Conservation (phyloP, 2,329 filamentous ascomycete species). For the Colletotrichum nymphaeae region DNA sequence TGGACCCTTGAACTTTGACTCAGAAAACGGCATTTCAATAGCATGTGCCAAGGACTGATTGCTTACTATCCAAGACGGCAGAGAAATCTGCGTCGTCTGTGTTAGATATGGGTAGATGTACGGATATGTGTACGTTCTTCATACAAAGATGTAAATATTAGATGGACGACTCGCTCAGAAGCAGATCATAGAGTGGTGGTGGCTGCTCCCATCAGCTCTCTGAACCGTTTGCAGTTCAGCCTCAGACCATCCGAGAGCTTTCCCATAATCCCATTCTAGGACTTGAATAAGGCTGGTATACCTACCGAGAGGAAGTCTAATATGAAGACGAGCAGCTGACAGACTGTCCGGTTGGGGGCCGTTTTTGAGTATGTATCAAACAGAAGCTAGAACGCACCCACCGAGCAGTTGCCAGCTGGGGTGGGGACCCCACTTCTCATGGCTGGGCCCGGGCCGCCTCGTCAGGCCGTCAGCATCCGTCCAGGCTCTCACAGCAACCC, state of each 20-base stretch:
- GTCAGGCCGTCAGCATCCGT: constrained; percentile 7
- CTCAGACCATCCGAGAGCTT: neutral
- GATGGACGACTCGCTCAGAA: neutral
- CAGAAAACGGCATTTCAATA: neutral
- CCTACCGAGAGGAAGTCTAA: no score
- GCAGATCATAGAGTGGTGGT: no score
- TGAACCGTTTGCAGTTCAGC: neutral
- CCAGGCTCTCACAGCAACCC: neutral
- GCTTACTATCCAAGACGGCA: neutral
- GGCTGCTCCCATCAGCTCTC: no score
- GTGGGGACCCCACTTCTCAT: constrained; percentile 1
- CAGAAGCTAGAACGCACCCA: neutral
- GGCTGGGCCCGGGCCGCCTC: constrained; percentile 8
- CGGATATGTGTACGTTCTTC: neutral
- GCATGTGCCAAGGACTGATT: neutral
- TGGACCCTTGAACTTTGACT: constrained; percentile 25
- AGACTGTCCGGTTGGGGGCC: neutral
- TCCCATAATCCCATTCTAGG: neutral
- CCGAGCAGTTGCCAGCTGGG: neutral
- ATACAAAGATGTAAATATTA: neutral
- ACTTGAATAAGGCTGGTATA: no score
- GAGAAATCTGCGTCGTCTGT: neutral
- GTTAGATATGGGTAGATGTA: neutral
- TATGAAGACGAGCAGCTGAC: neutral
- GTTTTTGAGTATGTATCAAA: neutral